Percentiles rank a stretch among this genome's conserved stretches.
Conservation (phyloP, 768 basidiomycete species). For the Russula ochroleuca region DNA sequence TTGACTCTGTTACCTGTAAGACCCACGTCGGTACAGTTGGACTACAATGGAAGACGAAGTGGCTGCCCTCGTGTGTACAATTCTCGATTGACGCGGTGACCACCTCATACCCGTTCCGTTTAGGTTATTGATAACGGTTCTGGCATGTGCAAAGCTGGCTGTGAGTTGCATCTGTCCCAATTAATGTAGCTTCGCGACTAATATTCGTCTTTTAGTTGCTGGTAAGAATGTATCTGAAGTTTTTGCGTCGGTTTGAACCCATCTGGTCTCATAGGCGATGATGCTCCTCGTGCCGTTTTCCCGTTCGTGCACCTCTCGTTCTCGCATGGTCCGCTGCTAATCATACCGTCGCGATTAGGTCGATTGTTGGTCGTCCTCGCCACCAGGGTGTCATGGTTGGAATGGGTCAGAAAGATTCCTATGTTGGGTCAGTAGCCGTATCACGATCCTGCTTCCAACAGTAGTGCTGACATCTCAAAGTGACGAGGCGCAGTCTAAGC, state of each 20-base stretch:
- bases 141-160: conserved; percentile 99
- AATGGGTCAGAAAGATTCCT: conserved; percentile 96
- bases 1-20: neutral
- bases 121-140: conserved; percentile 92
- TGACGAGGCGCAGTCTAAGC: conserved; percentile 62
- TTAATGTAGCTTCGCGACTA: neutral
- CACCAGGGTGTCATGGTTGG: conserved; percentile 96
- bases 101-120: conserved; percentile 7
- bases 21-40: neutral
- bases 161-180: conserved; percentile 44
- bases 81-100: neutral
- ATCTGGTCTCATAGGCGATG: conserved; percentile 47
- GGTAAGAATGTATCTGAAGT: neutral
- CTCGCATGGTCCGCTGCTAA: neutral
- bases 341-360: conserved; percentile 11
- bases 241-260: neutral
- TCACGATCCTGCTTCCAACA: neutral
- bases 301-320: conserved; percentile 53
- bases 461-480: conserved; percentile 36
- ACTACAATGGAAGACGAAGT: conserved; percentile 60
- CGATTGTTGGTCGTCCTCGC: conserved; percentile 91
- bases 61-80: conserved; percentile 46
- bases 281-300: conserved; percentile 94
- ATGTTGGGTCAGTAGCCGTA: conserved; percentile 63
- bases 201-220: conserved; percentile 10